phyloP scores from a whole-genome alignment of 2,329 filamentous ascomycete species.

The Penicillium sp. region DNA sequence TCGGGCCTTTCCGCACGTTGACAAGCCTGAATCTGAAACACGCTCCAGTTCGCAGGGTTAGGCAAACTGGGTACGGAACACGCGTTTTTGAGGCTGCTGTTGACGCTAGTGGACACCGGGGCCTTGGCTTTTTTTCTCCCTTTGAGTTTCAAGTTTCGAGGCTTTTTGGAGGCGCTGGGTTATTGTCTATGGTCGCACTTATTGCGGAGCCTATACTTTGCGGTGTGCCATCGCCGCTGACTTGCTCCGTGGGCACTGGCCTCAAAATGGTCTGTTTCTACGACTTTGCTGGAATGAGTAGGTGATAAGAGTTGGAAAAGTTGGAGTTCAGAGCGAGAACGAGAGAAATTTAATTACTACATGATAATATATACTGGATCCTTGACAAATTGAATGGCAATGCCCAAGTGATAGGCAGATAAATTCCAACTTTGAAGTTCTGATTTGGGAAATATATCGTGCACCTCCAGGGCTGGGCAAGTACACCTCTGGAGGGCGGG shows the following conservation, averaged over 20 bases:
- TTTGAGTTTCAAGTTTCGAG: constrained; percentile 7
- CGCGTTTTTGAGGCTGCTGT: constrained; percentile 24
- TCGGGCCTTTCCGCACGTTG: constrained; percentile 20
- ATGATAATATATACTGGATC: neutral
- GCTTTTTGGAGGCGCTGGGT: neutral
- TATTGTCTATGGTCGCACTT: constrained; percentile 8
- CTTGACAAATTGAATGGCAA: neutral
- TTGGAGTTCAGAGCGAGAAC: neutral
- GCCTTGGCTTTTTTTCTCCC: constrained; percentile 17
- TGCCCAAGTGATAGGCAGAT: neutral
- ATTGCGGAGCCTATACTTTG: constrained; percentile 8
- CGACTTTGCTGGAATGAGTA: neutral
- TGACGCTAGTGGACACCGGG: constrained; percentile 19
- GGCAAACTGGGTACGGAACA: constrained; percentile 20
- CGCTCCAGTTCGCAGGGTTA: constrained; percentile 11
- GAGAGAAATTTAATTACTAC: neutral
- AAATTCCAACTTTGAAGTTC: neutral
- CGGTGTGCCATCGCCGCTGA: constrained; percentile 5
- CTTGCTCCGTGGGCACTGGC: constrained; percentile 3
- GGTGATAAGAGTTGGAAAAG: neutral
- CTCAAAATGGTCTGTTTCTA: constrained; percentile 4
- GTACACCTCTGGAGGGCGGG: too few species aligned
- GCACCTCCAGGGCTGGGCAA: neutral
- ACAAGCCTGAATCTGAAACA: constrained; percentile 22
- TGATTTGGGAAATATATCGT: neutral